Conservation (phyloP, 139 green algal genomes). For the Coelastrella sp. region DNA sequence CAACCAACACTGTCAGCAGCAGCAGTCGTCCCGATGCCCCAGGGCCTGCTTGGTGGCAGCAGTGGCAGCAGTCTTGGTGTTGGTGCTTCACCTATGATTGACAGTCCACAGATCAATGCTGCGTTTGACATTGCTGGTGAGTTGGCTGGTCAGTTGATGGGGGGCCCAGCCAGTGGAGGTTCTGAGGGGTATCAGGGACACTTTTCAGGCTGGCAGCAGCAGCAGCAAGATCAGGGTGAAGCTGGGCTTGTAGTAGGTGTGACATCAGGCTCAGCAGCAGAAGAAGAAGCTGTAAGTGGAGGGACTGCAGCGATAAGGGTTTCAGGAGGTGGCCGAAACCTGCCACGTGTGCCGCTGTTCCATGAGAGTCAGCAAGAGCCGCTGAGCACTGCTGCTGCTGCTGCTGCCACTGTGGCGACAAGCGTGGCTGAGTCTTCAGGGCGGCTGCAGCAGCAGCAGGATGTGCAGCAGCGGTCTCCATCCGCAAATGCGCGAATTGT, state of each 20-base stretch:
- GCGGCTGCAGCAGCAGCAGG: conserved; percentile 1
- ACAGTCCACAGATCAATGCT: neutral
- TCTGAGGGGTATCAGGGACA: neutral
- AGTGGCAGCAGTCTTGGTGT: neutral
- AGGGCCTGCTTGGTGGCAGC: too few species aligned
- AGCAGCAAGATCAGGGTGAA: neutral
- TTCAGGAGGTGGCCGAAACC: neutral
- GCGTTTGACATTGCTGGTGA: conserved; percentile 4
- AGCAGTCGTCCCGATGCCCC: neutral
- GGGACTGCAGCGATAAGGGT: neutral
- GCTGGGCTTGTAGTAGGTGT: neutral
- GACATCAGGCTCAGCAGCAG: neutral
- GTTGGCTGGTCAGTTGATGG: neutral
- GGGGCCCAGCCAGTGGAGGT: neutral
- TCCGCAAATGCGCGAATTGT: neutral
- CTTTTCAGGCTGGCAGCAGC: neutral
- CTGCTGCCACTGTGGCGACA: neutral
- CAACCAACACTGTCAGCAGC: too few species aligned
- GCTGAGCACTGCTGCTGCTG: neutral
- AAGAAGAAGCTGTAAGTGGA: neutral
- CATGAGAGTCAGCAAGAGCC: neutral
- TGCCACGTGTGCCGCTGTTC: conserved; percentile 16
- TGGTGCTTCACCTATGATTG: neutral
- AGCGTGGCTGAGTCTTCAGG: neutral
- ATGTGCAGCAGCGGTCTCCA: conserved; percentile 25